Base-by-base conservation (phyloP, 768 basidiomycete species). In the Podaxis sp. region DNA sequence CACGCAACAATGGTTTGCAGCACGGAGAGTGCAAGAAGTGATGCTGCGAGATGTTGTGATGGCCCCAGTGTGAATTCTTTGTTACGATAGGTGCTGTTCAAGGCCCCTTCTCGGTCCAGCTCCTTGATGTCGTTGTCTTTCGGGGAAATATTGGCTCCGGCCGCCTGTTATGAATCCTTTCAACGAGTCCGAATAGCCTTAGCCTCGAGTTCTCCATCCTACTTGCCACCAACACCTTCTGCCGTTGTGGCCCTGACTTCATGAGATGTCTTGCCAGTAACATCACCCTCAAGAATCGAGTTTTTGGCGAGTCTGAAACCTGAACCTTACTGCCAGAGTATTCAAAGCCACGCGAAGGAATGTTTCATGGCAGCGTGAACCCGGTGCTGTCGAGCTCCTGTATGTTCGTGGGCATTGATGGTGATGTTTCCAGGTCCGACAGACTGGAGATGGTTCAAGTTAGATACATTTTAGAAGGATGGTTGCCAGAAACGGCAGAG, bases 341-440 rank as follows among this genome's bases (percentile, higher is more conserved):
- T 61, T 55, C 53, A 37, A 48, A 38, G 27, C 42, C 53, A 47
- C 51, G 46, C 42, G 52, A 55, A 10, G 14, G 21, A 32, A 35
- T 48, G 59, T 61, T 61, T 61, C 59, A 61, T 13, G 21, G 18
- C 42, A 54, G 52, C 59, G 59, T 61, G 59, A 61, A 61, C 4
- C 36, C n/a, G 35, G 53, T 54, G 52, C 36, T 36, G 36, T 52
- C 14, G 14, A 32, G 36, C 4, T 28, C 14, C 47, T 50, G 3
- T 57, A 37, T 57, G 46, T 36, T 50, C 50, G 21, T 50, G 37
- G 14, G 37, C 46, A 13, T 27, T 23, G 32, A 28, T 51, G 36
- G 21, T 16, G 2, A 21, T 23, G 14, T 44, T 40, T 27, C 5
- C 48, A 40, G 38, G 21, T 37, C 57, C 25, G 50, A 25, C 7